Percentiles rank a stretch among this genome's conserved stretches.
phyloP scores from a whole-genome alignment of 2,329 filamentous ascomycete genomes.

The Paraphoma sp. region DNA sequence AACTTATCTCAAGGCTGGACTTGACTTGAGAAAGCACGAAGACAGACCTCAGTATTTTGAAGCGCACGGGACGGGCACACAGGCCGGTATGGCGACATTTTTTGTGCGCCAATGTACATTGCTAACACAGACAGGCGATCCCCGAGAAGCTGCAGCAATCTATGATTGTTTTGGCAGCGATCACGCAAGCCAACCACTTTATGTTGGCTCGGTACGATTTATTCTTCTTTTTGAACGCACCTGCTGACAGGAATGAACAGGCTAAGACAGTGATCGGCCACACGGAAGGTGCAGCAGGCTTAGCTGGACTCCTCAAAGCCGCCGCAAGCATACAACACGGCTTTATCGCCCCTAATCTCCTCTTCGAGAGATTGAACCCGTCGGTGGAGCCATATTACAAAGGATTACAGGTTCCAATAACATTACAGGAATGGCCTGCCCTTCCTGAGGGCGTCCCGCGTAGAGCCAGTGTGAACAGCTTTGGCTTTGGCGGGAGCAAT shows the following conservation, averaged over 20 bases:
- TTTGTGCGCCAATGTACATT: too few relatives aligned
- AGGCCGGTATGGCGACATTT: slow-evolving; percentile 11
- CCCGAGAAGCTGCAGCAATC: slow-evolving; percentile 20
- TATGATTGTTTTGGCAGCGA: slow-evolving; percentile 4
- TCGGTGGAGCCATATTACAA: slow-evolving; percentile 1
- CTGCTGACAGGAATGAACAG: too few relatives aligned
- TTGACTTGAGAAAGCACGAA: not conserved
- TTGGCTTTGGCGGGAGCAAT: slow-evolving; percentile 34
- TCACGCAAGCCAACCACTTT: slow-evolving; percentile 53
- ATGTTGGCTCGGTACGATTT: slow-evolving; percentile 1
- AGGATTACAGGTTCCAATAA: too few relatives aligned
- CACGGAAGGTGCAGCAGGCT: slow-evolving; percentile 45
- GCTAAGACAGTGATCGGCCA: slow-evolving; percentile 41
- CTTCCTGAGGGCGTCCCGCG: not conserved
- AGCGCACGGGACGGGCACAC: slow-evolving; percentile 57
- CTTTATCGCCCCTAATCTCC: slow-evolving; percentile 30
- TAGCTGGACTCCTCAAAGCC: slow-evolving; percentile 47
- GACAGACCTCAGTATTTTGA: not conserved
- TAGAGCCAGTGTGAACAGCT: slow-evolving; percentile 28
- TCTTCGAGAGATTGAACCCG: slow-evolving; percentile 10
- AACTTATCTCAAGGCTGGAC: not conserved
- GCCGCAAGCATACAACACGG: slow-evolving; percentile 47
- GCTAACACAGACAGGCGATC: slow-evolving; percentile 35
- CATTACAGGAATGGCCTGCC: too few relatives aligned
- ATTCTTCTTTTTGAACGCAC: too few relatives aligned